Evolutionary conservation across 495 filamentous ascomycete species (phyloP), one percentile per base, ranked within the genome.

Genomic region (Hyaloscypha bicolor): DNA sequence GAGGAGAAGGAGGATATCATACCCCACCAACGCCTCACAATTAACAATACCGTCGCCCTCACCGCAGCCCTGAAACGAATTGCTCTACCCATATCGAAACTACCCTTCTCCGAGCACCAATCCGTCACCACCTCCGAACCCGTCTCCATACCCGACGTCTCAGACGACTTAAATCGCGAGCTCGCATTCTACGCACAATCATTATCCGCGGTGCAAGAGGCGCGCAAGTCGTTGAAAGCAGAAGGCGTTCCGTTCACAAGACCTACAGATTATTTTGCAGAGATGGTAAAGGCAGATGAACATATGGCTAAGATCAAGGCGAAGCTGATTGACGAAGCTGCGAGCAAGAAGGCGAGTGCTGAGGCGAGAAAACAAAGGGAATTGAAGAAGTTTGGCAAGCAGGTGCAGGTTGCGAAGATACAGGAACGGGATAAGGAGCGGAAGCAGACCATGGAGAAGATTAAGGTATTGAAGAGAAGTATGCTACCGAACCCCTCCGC

Each of bases 361-460:
- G 95, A 99, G 78, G 95, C 95, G 31, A 87, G 93, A 75, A 91
- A 91, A 80, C 93, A 91, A 83, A 84, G 95, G 66, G 95, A 99
- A 79, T 82, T 97, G 70, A 98, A 97, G 89, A 98, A 97, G 80
- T 99, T 98, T 79, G 95, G 95, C 69, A 99, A 99, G 82, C 92
- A 97, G 81, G 95, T 98, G 67, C 95, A 99, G 84, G 88, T 96
- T 69, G 93, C 93, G 68, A 97, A 97, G 85, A 76, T 94, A 80
- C 94, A 97, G 79, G 94, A 98, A 83, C 79, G 95, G 31, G 87
- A 88, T 57, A 96, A 93, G 85, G 90, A 88, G 78, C 96, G 97
- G 89, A 88, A 87, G 73, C 90, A 95, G 70, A 92, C 90, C 16
- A 77, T 98, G 72, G 95, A 97, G 69, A 97, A 96, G 87, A 96